Evolutionary conservation across 768 basidiomycete genomes (phyloP), one percentile per base, ranked within the genome.

Genomic region (Leccinum pellstonianum): DNA sequence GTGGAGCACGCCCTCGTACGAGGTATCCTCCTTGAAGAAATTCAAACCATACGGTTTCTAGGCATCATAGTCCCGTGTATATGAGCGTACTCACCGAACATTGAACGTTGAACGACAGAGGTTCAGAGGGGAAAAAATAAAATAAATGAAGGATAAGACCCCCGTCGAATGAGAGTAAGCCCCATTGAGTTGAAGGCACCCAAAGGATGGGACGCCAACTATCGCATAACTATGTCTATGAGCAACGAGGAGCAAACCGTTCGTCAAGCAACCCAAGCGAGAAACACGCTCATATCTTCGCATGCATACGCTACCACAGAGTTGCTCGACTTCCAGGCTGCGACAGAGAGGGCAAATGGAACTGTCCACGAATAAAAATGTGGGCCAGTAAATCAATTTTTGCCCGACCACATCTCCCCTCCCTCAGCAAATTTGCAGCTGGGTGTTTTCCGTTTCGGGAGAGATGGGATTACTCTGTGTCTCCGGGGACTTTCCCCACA

Each of bases 401-500:
- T 80, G 79, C 82, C 79, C 77, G 74, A 68, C 73, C 73, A 5
- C 57, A 76, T 75, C 73, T 77, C 75, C 73, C 80, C 64, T 79
- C 64, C 75, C 83, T 86, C 83, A 81, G 80, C 85, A 80, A 81
- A 80, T 84, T 88, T 90, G 76, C 76, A 80, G 85, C 80, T 81
- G 84, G 87, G 77, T 72, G 88, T 80, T 91, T 86, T 89, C 88
- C 89, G 66, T 79, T 67, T 54, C 63, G 79, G 79, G 76, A 73
- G 77, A 83, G 79, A 77, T 77, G 74, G 80, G 76, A 67, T 67
- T 60, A 70, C 84, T 89, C 88, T 87, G 86, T 81, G 74, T 83
- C 90, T 91, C 90, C 90, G 90, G 90, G 87, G 90, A 91, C 90
- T 91, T 91, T 91, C 88, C 90, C 90, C 90, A 86, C 90, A 91